Evolutionary conservation across 495 filamentous ascomycete species (phyloP), one percentile per base, ranked within the genome.

Genomic region (Saxophila tyrrhenica): DNA sequence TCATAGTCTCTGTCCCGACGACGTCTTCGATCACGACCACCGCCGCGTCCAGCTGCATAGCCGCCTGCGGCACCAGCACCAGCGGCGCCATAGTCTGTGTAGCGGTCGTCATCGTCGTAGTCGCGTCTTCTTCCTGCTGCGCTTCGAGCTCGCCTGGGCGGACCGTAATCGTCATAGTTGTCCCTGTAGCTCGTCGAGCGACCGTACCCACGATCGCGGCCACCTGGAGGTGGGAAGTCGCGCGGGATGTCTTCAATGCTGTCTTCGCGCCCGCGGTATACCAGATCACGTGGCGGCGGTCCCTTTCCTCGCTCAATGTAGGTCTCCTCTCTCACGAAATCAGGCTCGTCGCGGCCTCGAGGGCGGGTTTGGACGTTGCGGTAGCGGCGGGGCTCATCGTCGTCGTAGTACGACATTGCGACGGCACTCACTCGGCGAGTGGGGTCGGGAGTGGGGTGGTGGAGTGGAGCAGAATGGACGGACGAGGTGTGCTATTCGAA

Each of bases 171-270:
- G 41, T 68, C 62, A 35, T 67, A 61, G 19, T 62, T 61, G 38
- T 38, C 20, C 9, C 48, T 20, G 24, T 51, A 42, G n/a, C 9
- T 22, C 15, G 54, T 43, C 29, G 29, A 35, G 39, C 54, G 39
- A 11, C 52, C 47, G 22, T 50, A 38, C 10, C 47, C 45, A 13
- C 54, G 54, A 21, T 44, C 46, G 44, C 58, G 53, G 23, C 58
- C 65, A 38, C 64, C 62, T n/a, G 69, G 67, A 2, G 69, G 69
- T 32, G 69, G 69, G 58, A 72, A 72, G 52, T 70, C 67, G 51
- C 69, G 64, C 19, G 65, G 61, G 44, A 72, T 70, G 53, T 72
- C 69, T 50, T 72, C 69, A 54, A 70, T 60, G 55, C 67, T 69
- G 60, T 72, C 69, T 16, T 72, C 69, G 51, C 63, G 68, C 5